phyloP scores from a whole-genome alignment of 2,329 filamentous ascomycete genomes.

The Coniochaeta hoffmannii region DNA sequence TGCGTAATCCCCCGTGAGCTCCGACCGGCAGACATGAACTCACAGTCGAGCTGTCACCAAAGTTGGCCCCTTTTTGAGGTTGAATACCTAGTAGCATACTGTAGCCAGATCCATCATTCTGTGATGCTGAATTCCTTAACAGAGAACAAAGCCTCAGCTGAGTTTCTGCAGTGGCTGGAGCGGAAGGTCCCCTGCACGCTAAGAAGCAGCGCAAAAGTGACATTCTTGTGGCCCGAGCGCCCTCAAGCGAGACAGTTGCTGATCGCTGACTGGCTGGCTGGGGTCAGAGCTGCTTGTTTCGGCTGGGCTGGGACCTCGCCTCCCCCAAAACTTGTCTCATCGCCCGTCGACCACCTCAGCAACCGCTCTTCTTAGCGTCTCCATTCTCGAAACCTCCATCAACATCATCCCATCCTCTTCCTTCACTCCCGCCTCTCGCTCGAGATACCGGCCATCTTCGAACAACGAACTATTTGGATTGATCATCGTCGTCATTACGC shows the following conservation, averaged over 20 bases:
- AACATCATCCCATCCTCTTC: constrained; percentile 9
- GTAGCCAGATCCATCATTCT: not conserved
- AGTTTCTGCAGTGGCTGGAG: not conserved
- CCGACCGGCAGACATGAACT: not conserved
- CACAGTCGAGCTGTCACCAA: not conserved
- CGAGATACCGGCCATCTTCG: constrained; percentile 5
- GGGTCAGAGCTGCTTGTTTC: not conserved
- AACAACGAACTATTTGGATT: constrained; percentile 1
- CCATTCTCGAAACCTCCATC: constrained; percentile 8
- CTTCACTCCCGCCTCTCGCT: not conserved
- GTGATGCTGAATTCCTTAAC: not conserved
- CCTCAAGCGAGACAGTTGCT: not conserved
- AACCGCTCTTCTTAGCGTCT: constrained; percentile 10
- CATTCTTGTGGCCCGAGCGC: not conserved
- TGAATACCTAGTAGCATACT: not conserved
- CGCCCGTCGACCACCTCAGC: constrained; percentile 8
- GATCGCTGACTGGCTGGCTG: not conserved
- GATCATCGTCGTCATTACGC: constrained; percentile 5
- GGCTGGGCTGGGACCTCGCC: not conserved
- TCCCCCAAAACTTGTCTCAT: constrained; percentile 9
- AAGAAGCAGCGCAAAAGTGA: not conserved
- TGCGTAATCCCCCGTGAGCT: not conserved
- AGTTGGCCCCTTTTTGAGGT: not conserved
- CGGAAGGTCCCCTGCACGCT: not conserved
- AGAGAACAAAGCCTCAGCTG: not conserved